These are phyloP conservation scores for Podospora bellae-mahoneyi DNA, from an alignment of 495 filamentous ascomycete genomes.

Conservation along the genomic window DNA sequence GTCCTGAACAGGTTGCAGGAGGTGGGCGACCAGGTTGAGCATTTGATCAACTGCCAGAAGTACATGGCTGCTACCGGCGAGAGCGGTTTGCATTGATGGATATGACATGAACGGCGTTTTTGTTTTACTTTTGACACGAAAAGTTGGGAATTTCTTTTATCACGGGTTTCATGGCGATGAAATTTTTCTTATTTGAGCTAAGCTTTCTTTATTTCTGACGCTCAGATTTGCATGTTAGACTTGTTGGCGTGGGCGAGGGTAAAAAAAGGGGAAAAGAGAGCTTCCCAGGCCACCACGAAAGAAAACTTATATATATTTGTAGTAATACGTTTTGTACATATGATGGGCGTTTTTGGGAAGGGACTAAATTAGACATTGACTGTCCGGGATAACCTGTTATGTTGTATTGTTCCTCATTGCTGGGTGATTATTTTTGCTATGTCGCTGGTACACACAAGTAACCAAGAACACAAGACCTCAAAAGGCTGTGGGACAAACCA, in stretches of 20 bases:
- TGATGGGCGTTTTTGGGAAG: background rate
- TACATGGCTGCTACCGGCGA: slow-evolving; percentile 45
- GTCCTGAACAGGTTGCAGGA: slow-evolving; percentile 40
- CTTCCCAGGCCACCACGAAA: background rate
- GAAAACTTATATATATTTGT: background rate
- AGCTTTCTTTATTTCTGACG: background rate
- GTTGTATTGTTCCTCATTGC: too few relatives aligned
- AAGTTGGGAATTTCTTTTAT: background rate
- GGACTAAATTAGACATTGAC: background rate
- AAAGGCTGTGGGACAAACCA: too few relatives aligned
- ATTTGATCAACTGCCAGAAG: slow-evolving; percentile 42
- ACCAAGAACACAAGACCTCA: too few relatives aligned
- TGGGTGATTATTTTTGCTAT: too few relatives aligned
- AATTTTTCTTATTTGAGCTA: background rate
- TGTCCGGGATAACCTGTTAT: background rate
- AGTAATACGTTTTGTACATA: background rate
- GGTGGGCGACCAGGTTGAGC: slow-evolving; percentile 41
- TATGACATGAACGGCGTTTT: background rate
- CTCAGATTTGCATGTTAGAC: background rate
- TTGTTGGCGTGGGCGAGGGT: background rate
- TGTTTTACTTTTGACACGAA: background rate
- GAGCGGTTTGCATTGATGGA: slow-evolving; percentile 32
- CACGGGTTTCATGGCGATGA: background rate
- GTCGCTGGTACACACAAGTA: too few relatives aligned
- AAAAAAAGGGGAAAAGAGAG: background rate